A percentile compares a stretch with the other conserved stretches of the same genome.
These are phyloP conservation scores for Emiliania huxleyi DNA, from an alignment of 78 protist species.

Conservation along the genomic window DNA sequence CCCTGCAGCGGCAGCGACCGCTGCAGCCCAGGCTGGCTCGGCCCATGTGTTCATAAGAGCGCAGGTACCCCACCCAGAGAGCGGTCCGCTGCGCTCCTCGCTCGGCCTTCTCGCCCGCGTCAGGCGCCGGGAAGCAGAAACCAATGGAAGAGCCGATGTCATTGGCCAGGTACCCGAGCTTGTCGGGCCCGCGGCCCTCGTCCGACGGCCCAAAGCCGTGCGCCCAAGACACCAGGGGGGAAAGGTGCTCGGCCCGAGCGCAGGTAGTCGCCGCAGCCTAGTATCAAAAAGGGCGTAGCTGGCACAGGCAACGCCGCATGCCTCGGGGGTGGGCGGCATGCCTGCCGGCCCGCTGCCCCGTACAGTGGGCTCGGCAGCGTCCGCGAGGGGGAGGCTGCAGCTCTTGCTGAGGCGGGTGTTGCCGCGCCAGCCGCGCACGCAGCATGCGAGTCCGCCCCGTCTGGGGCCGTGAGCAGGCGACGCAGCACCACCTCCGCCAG, in stretches of 20 bases:
- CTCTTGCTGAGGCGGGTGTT: neutral
- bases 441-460: too few species aligned
- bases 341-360: neutral
- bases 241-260: neutral
- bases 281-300: too few species aligned
- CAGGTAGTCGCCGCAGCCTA: neutral
- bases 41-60: neutral
- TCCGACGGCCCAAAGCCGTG: neutral
- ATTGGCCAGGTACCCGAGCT: neutral
- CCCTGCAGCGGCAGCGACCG: neutral
- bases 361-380: too few species aligned
- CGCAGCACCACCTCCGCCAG: too few species aligned
- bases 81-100: neutral
- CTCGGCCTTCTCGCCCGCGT: too few species aligned
- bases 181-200: neutral
- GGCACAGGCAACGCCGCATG: neutral
- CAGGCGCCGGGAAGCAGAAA: neutral
- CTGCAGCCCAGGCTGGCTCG: neutral
- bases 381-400: neutral
- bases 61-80: neutral
- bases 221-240: too few species aligned
- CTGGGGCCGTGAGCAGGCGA: too few species aligned
- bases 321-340: neutral
- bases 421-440: too few species aligned
- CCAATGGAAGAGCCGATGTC: neutral